Evolutionary conservation across 1,139 yeast species (phyloP).

Genomic region (Kodamaea anthophila): DNA sequence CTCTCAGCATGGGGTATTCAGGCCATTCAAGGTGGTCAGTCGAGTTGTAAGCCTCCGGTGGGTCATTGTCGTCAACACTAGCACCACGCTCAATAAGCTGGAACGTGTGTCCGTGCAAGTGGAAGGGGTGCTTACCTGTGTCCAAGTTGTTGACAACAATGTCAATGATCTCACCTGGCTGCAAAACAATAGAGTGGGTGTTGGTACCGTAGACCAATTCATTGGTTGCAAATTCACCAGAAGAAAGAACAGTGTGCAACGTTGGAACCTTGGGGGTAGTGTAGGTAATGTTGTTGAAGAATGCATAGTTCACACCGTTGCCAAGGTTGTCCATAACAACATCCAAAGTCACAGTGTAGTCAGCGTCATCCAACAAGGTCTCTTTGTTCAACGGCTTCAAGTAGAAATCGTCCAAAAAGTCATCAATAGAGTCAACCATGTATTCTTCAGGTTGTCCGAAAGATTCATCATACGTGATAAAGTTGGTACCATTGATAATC

Average conservation of each 20-base stretch:
- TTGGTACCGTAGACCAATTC: conserved; percentile 57
- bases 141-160: conserved; percentile 65
- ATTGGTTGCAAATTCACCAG: conserved; percentile 55
- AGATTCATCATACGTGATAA: conserved; percentile 50
- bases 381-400: conserved; percentile 50
- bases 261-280: conserved; percentile 78
- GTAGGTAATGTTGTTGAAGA: conserved; percentile 81
- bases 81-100: conserved; percentile 45
- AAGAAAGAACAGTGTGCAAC: conserved; percentile 63
- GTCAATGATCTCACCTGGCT: conserved; percentile 62
- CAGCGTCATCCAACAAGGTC: conserved; percentile 57
- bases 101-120: conserved; percentile 76
- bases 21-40: conserved; percentile 30
- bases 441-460: conserved; percentile 20
- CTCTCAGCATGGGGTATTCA: conserved; percentile 61
- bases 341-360: conserved; percentile 55
- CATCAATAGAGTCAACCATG: conserved; percentile 36
- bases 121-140: conserved; percentile 85
- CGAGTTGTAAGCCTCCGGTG: conserved; percentile 37
- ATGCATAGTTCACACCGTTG: conserved; percentile 84
- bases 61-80: conserved; percentile 28
- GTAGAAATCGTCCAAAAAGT: conserved; percentile 58
- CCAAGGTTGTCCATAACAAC: conserved; percentile 74
- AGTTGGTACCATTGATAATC: conserved; percentile 64
- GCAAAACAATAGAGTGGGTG: conserved; percentile 67